These are phyloP conservation scores for Colletotrichum higginsianum DNA, from an alignment of 2,329 filamentous ascomycete genomes.

Conservation along the genomic window DNA sequence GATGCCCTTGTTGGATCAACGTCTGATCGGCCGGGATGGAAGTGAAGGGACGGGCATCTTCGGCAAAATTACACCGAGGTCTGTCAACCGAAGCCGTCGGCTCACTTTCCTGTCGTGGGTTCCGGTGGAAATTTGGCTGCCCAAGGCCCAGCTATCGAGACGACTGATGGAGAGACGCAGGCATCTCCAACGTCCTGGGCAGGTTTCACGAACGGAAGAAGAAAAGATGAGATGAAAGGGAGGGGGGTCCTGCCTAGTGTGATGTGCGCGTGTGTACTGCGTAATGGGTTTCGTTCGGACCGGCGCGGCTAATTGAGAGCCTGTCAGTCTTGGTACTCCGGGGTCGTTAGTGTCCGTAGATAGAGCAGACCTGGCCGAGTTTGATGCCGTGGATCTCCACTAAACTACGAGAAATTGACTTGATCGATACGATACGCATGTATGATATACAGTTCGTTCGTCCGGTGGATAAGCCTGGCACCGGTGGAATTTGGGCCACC, in stretches of 20 bases:
- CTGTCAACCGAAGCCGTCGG: not conserved
- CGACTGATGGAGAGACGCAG: not conserved
- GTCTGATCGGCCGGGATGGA: not conserved
- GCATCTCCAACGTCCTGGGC: not conserved
- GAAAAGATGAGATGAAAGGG: constrained; percentile 30
- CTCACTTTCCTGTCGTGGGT: not conserved
- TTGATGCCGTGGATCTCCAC: not conserved
- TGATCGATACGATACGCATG: not conserved
- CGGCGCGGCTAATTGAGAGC: constrained; percentile 34
- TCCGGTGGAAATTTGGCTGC: not conserved
- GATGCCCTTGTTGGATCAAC: not conserved
- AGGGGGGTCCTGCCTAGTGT: constrained; percentile 17
- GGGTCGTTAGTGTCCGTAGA: not conserved
- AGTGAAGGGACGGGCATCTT: not conserved
- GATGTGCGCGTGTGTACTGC: constrained; percentile 2
- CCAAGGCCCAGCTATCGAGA: not conserved
- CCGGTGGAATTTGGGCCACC: no score
- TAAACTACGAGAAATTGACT: not conserved
- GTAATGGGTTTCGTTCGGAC: constrained; percentile 32
- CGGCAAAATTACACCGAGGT: constrained; percentile 10
- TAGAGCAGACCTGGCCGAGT: not conserved
- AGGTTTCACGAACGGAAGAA: constrained; percentile 18
- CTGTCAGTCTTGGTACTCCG: constrained; percentile 14
- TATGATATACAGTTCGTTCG: not conserved
- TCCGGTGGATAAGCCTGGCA: not conserved